Evolutionary conservation across 106 monocot genomes (phyloP).

Genomic region (Vanilla planifolia): DNA sequence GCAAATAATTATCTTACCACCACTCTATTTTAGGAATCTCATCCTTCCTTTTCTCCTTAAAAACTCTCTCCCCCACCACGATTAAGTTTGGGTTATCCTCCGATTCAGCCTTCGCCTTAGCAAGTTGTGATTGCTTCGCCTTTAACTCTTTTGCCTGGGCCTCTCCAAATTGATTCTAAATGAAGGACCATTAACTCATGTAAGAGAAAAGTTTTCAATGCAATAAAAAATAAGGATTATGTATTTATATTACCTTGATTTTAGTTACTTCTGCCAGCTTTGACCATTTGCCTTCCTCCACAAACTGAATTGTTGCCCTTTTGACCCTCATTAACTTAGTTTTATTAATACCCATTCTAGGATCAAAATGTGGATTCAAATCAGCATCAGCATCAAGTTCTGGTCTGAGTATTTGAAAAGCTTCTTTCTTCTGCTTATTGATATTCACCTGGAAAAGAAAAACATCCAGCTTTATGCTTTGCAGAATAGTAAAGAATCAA

Average conservation of each 20-base stretch:
- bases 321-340: constrained; percentile 79
- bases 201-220: background rate
- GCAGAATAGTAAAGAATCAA: background rate
- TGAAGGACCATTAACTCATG: background rate
- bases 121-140: constrained; percentile 80
- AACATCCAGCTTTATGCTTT: background rate
- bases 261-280: constrained; percentile 76
- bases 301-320: constrained; percentile 86
- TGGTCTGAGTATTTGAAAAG: constrained; percentile 92
- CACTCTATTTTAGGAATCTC: constrained; percentile 87
- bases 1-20: constrained; percentile 46
- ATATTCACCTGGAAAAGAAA: constrained; percentile 70
- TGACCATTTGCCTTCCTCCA: constrained; percentile 93
- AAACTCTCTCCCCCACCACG: constrained; percentile 60
- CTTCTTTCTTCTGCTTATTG: constrained; percentile 98
- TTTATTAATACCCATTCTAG: constrained; percentile 81
- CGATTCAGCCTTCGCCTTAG: constrained; percentile 81
- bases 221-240: background rate
- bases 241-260: constrained; percentile 45
- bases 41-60: constrained; percentile 73
- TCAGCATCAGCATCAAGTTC: constrained; percentile 58
- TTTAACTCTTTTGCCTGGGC: constrained; percentile 90
- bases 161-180: constrained; percentile 95
- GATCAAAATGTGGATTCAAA: constrained; percentile 67
- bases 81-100: constrained; percentile 96